A percentile compares a stretch with the other conserved stretches of the same genome.
These are phyloP conservation scores for Sphaceloma murrayae DNA, from an alignment of 2,329 filamentous ascomycete genomes.

Conservation along the genomic window DNA sequence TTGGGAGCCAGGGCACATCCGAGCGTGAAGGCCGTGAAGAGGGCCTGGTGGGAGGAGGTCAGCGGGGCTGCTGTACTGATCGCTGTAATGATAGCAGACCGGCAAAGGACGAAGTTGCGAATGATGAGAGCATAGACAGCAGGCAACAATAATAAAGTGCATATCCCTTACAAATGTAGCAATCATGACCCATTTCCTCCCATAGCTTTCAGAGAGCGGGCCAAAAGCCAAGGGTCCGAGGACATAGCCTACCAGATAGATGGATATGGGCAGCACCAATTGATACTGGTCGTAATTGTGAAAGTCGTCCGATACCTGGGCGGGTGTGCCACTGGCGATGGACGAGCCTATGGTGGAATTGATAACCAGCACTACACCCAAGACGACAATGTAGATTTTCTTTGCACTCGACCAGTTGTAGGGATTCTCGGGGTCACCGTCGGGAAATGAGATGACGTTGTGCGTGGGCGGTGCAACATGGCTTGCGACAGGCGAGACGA, in stretches of 20 bases:
- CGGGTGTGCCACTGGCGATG: constrained; percentile 54
- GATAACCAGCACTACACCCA: constrained; percentile 51
- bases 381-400: constrained; percentile 47
- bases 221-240: constrained; percentile 37
- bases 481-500: no score
- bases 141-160: constrained; percentile 14
- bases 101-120: no score
- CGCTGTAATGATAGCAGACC: background rate
- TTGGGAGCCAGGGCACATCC: constrained; percentile 37
- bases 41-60: constrained; percentile 9
- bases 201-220: constrained; percentile 38
- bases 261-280: constrained; percentile 41
- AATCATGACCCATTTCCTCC: constrained; percentile 40
- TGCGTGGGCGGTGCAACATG: no score
- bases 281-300: constrained; percentile 38
- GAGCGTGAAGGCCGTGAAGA: constrained; percentile 39
- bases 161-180: constrained; percentile 36
- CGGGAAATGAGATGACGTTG: constrained; percentile 31
- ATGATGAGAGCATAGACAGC: background rate
- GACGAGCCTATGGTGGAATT: constrained; percentile 60
- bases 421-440: constrained; percentile 25
- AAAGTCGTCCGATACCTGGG: constrained; percentile 50
- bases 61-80: no score
- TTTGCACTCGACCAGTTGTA: constrained; percentile 20
- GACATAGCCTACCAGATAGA: constrained; percentile 42